These are phyloP conservation scores for Candida lessepsii DNA, from an alignment of 805 yeast species.

Conservation along the genomic window DNA sequence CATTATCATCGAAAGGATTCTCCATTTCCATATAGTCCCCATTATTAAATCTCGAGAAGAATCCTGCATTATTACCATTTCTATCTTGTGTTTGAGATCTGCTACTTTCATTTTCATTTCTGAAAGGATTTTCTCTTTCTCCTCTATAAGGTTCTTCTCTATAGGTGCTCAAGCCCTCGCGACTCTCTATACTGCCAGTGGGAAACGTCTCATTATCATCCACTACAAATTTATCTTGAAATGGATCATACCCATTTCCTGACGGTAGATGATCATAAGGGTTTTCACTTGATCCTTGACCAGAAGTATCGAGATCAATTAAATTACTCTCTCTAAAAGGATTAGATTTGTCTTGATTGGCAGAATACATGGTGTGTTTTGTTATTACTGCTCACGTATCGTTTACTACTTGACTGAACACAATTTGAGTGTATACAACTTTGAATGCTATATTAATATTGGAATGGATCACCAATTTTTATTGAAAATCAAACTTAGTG, in stretches of 20 bases:
- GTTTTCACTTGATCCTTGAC: not conserved
- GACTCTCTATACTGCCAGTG: too few species aligned
- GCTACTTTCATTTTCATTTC: not conserved
- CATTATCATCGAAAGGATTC: slow-evolving; percentile 19
- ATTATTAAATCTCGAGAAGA: slow-evolving; percentile 18
- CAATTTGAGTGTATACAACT: too few species aligned
- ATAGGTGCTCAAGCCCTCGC: too few species aligned
- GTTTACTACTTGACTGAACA: not conserved
- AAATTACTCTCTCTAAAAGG: slow-evolving; percentile 7
- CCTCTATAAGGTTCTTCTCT: too few species aligned
- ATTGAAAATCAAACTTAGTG: not conserved
- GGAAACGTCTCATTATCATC: slow-evolving; percentile 4
- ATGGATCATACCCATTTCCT: slow-evolving; percentile 8
- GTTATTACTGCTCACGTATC: too few species aligned
- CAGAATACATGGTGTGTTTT: slow-evolving; percentile 8
- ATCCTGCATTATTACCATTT: slow-evolving; percentile 17
- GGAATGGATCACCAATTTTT: too few species aligned
- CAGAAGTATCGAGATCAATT: slow-evolving; percentile 10
- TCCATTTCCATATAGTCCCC: slow-evolving; percentile 30
- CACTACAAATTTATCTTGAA: slow-evolving; percentile 8
- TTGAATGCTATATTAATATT: too few species aligned
- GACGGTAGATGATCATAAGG: slow-evolving; percentile 12
- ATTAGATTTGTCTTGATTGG: slow-evolving; percentile 1
- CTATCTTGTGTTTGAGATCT: not conserved
- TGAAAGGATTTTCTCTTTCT: not conserved